Percentiles rank a stretch among this genome's conserved stretches.
These are phyloP conservation scores for Backusella parvicylindrica DNA, from an alignment of 192 early-diverging fungal genomes.

Conservation along the genomic window DNA sequence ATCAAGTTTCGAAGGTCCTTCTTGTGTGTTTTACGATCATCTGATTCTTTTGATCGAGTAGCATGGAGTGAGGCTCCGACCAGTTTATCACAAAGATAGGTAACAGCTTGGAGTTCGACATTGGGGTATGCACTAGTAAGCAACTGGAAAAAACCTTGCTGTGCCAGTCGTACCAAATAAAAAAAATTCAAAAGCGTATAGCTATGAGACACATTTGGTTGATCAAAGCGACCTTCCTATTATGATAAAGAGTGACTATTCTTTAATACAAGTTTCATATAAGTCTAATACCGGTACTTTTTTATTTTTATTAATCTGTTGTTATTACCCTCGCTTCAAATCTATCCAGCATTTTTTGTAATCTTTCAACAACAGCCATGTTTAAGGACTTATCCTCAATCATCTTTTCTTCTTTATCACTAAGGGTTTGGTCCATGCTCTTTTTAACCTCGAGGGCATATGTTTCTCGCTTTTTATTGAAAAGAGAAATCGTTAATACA, in stretches of 20 bases:
- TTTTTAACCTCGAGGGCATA: neutral
- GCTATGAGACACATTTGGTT: neutral
- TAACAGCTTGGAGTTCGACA: neutral
- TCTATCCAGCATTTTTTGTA: neutral
- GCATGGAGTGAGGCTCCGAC: neutral
- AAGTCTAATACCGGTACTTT: too few species aligned
- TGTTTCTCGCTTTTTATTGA: neutral
- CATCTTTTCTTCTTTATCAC: neutral
- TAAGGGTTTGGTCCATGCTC: neutral
- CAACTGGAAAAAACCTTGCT: conserved; percentile 11
- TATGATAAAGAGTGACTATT: too few species aligned
- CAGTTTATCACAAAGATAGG: conserved; percentile 12
- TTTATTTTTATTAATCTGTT: too few species aligned
- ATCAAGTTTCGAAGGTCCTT: neutral
- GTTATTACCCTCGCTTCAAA: neutral
- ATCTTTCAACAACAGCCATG: neutral
- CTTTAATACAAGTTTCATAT: too few species aligned
- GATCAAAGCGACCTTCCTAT: too few species aligned
- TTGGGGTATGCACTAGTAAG: neutral
- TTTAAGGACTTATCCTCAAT: neutral
- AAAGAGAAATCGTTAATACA: neutral
- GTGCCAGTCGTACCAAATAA: conserved; percentile 8
- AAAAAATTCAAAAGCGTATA: neutral
- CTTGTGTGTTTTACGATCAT: neutral
- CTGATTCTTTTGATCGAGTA: too few species aligned